Evolutionary conservation across 192 early-diverging fungal species (phyloP), one percentile per base, ranked within the genome.

Genomic region (Allomyces javanicus): DNA sequence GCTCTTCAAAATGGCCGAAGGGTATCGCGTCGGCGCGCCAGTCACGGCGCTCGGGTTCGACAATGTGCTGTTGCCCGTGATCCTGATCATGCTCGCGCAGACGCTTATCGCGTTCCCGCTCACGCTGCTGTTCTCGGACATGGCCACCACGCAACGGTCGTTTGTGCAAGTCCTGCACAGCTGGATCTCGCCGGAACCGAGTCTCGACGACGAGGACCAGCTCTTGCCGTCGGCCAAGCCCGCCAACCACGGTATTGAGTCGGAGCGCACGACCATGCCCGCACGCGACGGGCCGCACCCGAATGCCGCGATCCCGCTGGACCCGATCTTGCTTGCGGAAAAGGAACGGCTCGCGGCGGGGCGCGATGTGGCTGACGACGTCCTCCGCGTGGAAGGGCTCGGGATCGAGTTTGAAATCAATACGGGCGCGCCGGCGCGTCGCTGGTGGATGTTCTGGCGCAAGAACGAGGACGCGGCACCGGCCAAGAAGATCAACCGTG

Each of bases 381-480:
- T 70, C 4, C 70, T 74, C 25, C 70, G 72, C 45, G 63, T 76
- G 21, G 65, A 65, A n/a, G 73, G 72, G 10, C 67, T 74, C 12
- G 64, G 69, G 43, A 74, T 71, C 26, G 62, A 25, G 10, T 74
- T 68, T 58, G 50, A 14, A n/a, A n/a, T 58, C 50, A 58, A 14
- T n/a, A 14, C 50, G 3, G 50, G 50, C 2, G 12, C 17, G 17
- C 12, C 50, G 50, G 50, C 50, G 1, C 50, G 50, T 12, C 12
- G 21, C 9, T 58, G 50, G 50, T 58, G 50, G 50, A 14, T 21
- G 50, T 40, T 40, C 33, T 40, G 33, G 33, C 33, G 33, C 7
- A 40, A 40, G 33, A 9, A 40, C 4, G 33, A 40, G 4, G 33
- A 3, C 21, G 63, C 63, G 22, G 64, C 69, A 11, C 26, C 33